A percentile compares a stretch with the other conserved stretches of the same genome.
phyloP scores from a whole-genome alignment of 352 stramenopile genomes.

The Phytophthora idaei region DNA sequence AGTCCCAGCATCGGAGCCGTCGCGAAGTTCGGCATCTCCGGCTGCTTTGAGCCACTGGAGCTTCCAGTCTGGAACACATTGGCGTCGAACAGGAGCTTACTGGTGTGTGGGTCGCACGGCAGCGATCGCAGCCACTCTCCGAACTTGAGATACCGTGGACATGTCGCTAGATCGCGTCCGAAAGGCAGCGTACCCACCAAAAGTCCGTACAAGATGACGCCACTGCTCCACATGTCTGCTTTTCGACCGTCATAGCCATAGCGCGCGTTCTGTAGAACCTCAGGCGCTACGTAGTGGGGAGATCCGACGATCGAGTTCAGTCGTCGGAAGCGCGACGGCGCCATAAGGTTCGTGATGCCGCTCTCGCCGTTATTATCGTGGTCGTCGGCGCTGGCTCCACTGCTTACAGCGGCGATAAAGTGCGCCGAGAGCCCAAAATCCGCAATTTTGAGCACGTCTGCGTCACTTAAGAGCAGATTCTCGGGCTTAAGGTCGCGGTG shows the following conservation, averaged over 20 bases:
- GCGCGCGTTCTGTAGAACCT: constrained; percentile 92
- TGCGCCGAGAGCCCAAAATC: constrained; percentile 95
- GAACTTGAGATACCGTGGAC: constrained; percentile 95
- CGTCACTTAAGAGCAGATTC: constrained; percentile 94
- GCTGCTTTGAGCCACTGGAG: constrained; percentile 20
- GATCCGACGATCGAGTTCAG: constrained; percentile 97
- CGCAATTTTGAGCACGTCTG: constrained; percentile 94
- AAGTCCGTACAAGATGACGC: constrained; percentile 93
- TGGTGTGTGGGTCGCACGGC: constrained; percentile 61
- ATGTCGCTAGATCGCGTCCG: constrained; percentile 93
- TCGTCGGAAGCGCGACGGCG: constrained; percentile 69
- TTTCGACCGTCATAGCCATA: constrained; percentile 93
- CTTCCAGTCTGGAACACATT: constrained; percentile 49
- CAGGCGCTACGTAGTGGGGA: constrained; percentile 96
- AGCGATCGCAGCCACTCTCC: constrained; percentile 90
- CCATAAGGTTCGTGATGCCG: constrained; percentile 29
- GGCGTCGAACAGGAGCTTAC: constrained; percentile 67
- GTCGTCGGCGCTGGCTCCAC: constrained; percentile 44
- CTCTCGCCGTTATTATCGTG: constrained; percentile 37
- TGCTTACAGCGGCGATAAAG: constrained; percentile 86
- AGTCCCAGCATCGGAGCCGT: constrained; percentile 41
- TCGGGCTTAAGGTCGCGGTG: constrained; percentile 97
- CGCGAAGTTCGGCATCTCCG: constrained; percentile 37
- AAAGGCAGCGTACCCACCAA: constrained; percentile 95
- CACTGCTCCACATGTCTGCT: constrained; percentile 93